phyloP scores from a whole-genome alignment of 306 rosid genomes.

The Medicago arabica region DNA sequence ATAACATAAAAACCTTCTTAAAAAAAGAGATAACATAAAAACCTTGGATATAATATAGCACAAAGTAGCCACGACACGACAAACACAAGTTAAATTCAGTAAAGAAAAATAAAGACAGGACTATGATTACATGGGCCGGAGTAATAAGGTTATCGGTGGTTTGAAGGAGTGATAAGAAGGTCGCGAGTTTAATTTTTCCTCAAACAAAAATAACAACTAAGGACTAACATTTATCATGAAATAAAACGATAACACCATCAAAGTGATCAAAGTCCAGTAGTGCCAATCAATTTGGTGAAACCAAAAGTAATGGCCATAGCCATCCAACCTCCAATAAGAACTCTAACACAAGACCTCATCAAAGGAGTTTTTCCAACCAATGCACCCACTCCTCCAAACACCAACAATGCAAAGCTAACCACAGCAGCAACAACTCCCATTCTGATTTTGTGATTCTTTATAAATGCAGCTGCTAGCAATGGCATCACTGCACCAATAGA shows the following conservation, averaged over 20 bases:
- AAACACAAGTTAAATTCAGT: neutral
- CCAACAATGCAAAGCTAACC: constrained; percentile 57
- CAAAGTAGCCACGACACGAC: neutral
- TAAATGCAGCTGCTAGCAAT: constrained; percentile 63
- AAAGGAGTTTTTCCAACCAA: constrained; percentile 58
- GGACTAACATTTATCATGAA: too few species aligned
- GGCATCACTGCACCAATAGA: constrained; percentile 67
- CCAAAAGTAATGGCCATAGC: constrained; percentile 83
- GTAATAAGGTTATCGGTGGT: too few species aligned
- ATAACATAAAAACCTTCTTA: too few species aligned
- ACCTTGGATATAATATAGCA: neutral
- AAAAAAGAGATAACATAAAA: too few species aligned
- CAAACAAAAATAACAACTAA: too few species aligned
- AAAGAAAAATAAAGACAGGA: neutral
- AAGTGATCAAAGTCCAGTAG: constrained; percentile 28
- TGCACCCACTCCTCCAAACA: constrained; percentile 68
- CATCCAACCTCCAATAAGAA: constrained; percentile 73
- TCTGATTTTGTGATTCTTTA: constrained; percentile 50
- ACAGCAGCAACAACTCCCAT: constrained; percentile 50
- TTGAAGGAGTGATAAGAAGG: too few species aligned
- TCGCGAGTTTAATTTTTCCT: too few species aligned
- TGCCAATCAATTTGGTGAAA: constrained; percentile 63
- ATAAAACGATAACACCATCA: too few species aligned
- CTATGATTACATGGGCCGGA: too few species aligned
- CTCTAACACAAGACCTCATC: constrained; percentile 60